Conservation (phyloP, 2,329 filamentous ascomycete genomes). For the Cryphonectria radicalis region DNA sequence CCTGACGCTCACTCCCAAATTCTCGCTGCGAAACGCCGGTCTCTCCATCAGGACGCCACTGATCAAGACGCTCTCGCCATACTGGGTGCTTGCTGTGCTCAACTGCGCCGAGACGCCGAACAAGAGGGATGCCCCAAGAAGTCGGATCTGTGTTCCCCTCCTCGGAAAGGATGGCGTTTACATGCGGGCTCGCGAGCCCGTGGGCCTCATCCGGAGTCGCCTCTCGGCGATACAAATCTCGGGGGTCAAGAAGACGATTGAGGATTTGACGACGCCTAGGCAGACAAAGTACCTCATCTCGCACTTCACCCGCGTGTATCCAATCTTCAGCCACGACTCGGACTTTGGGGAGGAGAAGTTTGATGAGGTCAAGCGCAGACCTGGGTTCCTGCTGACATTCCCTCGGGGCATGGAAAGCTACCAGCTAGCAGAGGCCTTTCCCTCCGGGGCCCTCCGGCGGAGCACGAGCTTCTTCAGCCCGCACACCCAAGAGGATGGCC, state of each 20-base stretch:
- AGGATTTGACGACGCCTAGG: constrained; percentile 26
- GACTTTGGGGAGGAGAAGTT: constrained; percentile 30
- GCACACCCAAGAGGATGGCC: not conserved
- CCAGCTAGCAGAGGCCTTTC: constrained; percentile 24
- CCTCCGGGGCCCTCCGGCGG: constrained; percentile 13
- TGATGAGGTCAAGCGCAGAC: not conserved
- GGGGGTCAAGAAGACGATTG: constrained; percentile 15
- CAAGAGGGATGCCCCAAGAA: constrained; percentile 50
- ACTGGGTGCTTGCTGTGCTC: constrained; percentile 52
- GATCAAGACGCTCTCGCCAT: constrained; percentile 32
- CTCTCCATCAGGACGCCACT: constrained; percentile 32
- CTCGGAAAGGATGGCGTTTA: constrained; percentile 31
- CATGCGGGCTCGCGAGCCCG: constrained; percentile 30
- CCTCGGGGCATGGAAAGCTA: constrained; percentile 29
- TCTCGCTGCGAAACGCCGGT: constrained; percentile 33
- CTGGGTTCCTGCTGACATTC: constrained; percentile 33
- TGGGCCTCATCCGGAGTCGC: constrained; percentile 29
- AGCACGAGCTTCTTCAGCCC: constrained; percentile 31
- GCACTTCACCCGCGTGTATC: constrained; percentile 31
- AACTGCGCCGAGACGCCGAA: constrained; percentile 49
- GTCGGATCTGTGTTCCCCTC: constrained; percentile 52
- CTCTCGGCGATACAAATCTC: constrained; percentile 14
- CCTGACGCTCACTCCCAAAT: constrained; percentile 28
- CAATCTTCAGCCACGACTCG: constrained; percentile 30
- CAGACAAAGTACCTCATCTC: constrained; percentile 31